Percentiles rank a stretch among this genome's conserved stretches.
phyloP scores from a whole-genome alignment of 2,329 filamentous ascomycete species.

The Cordyceps fumosorosea region DNA sequence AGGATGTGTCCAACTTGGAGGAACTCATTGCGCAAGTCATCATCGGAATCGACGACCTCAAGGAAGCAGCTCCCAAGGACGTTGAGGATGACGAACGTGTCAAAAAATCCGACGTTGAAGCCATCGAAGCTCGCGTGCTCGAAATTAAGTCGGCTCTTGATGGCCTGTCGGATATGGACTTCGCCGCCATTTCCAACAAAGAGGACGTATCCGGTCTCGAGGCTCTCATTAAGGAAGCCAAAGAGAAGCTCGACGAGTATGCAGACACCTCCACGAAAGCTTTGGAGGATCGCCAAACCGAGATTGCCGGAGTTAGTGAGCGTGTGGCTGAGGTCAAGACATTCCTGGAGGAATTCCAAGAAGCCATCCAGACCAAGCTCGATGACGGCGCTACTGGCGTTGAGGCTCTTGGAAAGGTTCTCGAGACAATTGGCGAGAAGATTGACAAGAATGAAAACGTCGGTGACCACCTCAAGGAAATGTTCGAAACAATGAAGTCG shows the following conservation, averaged over 20 bases:
- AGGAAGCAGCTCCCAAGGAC: constrained; percentile 47
- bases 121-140: constrained; percentile 72
- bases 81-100: constrained; percentile 52
- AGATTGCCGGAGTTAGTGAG: constrained; percentile 71
- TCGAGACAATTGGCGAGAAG: constrained; percentile 60
- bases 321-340: constrained; percentile 72
- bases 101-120: constrained; percentile 75
- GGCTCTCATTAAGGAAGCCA: constrained; percentile 63
- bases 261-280: constrained; percentile 70
- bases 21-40: constrained; percentile 73
- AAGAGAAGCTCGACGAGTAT: constrained; percentile 59
- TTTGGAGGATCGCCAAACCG: constrained; percentile 76
- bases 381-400: constrained; percentile 67
- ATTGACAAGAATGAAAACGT: constrained; percentile 51
- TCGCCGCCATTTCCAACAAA: constrained; percentile 66
- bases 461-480: constrained; percentile 59
- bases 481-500: constrained; percentile 68
- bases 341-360: constrained; percentile 71
- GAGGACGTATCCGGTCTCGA: constrained; percentile 62
- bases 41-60: constrained; percentile 67
- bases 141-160: constrained; percentile 78
- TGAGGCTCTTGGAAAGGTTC: constrained; percentile 64
- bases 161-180: constrained; percentile 63
- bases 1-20: constrained; percentile 72
- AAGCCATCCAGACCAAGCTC: constrained; percentile 68